phyloP scores from a whole-genome alignment of 768 basidiomycete species.

The Hygrophoropsis aurantiaca region DNA sequence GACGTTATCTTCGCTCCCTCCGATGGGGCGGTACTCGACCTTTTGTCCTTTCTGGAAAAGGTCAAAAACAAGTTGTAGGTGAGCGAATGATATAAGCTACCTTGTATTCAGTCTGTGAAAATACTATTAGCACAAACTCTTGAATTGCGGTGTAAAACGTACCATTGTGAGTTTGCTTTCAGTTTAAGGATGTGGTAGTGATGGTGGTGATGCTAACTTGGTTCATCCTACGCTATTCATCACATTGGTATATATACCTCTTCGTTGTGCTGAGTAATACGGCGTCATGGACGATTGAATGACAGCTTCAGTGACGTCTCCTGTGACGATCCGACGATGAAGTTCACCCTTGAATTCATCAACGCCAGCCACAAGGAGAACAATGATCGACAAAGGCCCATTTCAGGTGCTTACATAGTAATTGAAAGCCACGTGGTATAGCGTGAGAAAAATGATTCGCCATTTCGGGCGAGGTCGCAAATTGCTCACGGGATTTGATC shows the following conservation, averaged over 20 bases:
- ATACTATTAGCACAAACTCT: background rate
- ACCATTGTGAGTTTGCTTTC: background rate
- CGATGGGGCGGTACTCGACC: conserved; percentile 45
- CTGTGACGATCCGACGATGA: background rate
- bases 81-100: conserved; percentile 4
- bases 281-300: conserved; percentile 16
- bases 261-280: conserved; percentile 9
- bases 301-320: conserved; percentile 13
- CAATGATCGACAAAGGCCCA: too few relatives aligned
- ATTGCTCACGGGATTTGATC: background rate
- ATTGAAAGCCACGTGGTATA: background rate
- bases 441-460: background rate
- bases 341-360: too few relatives aligned
- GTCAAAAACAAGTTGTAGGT: background rate
- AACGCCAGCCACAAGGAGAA: too few relatives aligned
- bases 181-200: background rate
- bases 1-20: conserved; percentile 38
- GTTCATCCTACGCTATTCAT: too few relatives aligned
- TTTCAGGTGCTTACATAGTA: background rate
- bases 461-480: background rate
- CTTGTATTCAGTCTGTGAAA: conserved; percentile 16
- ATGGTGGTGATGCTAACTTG: too few relatives aligned
- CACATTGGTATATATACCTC: conserved; percentile 10
- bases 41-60: conserved; percentile 35
- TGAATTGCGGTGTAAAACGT: too few relatives aligned